phyloP scores from a whole-genome alignment of 1,284 basidiomycete genomes.

The Kwoniella shivajii region DNA sequence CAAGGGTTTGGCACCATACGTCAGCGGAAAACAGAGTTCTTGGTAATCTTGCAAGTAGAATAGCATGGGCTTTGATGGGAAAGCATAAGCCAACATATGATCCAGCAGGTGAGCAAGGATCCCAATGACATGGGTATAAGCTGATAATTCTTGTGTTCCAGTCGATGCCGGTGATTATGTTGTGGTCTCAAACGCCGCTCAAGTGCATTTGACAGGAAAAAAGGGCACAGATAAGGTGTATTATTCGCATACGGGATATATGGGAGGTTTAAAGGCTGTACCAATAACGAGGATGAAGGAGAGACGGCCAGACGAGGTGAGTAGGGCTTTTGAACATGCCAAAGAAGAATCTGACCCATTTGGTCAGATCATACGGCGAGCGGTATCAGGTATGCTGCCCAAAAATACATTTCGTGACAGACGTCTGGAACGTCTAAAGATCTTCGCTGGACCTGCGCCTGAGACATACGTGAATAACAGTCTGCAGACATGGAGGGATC shows the following conservation, averaged over 20 bases:
- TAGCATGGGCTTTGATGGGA: slow-evolving; percentile 95
- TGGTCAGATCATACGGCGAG: slow-evolving; percentile 93
- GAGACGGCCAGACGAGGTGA: slow-evolving; percentile 86
- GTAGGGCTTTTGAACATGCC: slow-evolving; percentile 49
- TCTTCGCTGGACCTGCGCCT: slow-evolving; percentile 67
- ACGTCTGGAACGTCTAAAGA: slow-evolving; percentile 77
- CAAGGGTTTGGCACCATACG: slow-evolving; percentile 93
- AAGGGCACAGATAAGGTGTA: slow-evolving; percentile 88
- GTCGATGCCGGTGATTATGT: slow-evolving; percentile 98
- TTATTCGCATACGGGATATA: slow-evolving; percentile 87
- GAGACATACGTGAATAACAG: slow-evolving; percentile 35
- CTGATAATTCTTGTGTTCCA: slow-evolving; percentile 44
- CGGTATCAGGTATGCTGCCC: slow-evolving; percentile 93
- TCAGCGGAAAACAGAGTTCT: slow-evolving; percentile 86
- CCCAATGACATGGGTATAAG: background rate
- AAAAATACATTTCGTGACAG: slow-evolving; percentile 91
- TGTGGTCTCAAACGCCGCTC: slow-evolving; percentile 85
- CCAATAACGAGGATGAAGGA: slow-evolving; percentile 79
- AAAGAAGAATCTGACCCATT: no score
- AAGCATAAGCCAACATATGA: slow-evolving; percentile 99
- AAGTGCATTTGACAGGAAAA: slow-evolving; percentile 83
- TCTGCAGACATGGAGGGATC: slow-evolving; percentile 43
- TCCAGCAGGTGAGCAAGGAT: slow-evolving; percentile 67
- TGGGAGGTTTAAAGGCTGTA: slow-evolving; percentile 90
- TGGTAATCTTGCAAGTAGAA: slow-evolving; percentile 89